Evolutionary conservation across 2,329 filamentous ascomycete genomes (phyloP), one percentile per base, ranked within the genome.

Genomic region (Colletotrichum costaricense): DNA sequence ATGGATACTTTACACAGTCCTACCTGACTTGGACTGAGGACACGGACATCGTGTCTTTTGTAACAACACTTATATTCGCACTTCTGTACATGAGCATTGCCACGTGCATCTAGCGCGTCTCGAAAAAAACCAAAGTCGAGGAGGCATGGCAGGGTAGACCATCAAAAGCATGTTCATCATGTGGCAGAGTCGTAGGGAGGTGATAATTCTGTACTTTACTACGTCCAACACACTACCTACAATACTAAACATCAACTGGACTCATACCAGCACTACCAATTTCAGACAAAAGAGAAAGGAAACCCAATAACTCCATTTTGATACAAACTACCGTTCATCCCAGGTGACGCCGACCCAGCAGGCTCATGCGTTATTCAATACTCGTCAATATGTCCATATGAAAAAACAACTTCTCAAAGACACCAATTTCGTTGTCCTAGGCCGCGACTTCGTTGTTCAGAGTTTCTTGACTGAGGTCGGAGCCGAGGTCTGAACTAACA

Each of bases 381-480:
- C 5, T 64, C 33, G 30, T 42, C 42, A 55, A 46, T 33, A 12
- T 22, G 28, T 57, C 49, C 49, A 42, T 64, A 33, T 22, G 19
- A 28, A 35, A 63, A 22, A 63, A 35, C 24, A 42, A 26, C 55
- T 22, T 22, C 52, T 64, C 60, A 58, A 16, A n/a, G 19, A 35
- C n/a, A 24, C 57, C 46, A 22, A 52, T 19, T 46, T 19, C 59
- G 35, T 57, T 22, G 5, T 33, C 35, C 60, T 14, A 64, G 38
- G 33, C 59, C 49, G 83, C 78, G 57, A 85, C 72, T 26, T 76
- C 75, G 12, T 76, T 73, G 8, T 66, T 76, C 6, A 63, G 70
- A 35, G 76, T 75, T 11, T 79, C 74, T 59, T 75, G 76, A 54
- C 62, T 54, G 6, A 74, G 42, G n/a, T 59, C 76, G 2, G 63